These are phyloP conservation scores for Tetrahymena elliotti DNA, from an alignment of 73 alveolate species.

Conservation along the genomic window DNA sequence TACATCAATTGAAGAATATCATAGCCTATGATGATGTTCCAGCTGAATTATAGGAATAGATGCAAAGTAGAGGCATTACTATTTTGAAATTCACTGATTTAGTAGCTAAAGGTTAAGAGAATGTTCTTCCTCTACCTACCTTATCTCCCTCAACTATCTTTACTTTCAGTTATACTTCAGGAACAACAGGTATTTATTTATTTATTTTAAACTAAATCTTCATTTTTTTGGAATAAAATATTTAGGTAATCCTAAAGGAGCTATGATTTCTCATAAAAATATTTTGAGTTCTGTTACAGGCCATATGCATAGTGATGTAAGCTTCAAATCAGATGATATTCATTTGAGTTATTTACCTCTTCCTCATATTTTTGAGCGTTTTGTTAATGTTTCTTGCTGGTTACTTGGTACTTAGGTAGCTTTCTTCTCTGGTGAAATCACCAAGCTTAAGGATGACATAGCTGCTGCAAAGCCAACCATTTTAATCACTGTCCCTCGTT, in stretches of 20 bases:
- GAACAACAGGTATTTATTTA: constrained; percentile 83
- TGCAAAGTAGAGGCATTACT: background rate
- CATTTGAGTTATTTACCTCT: constrained; percentile 87
- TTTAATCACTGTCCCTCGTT: constrained; percentile 27
- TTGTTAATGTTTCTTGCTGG: constrained; percentile 50
- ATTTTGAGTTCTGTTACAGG: constrained; percentile 46
- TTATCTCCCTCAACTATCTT: constrained; percentile 40
- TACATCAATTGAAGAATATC: constrained; percentile 4
- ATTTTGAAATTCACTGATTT: constrained; percentile 2
- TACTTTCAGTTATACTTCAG: constrained; percentile 93
- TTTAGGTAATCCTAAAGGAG: constrained; percentile 87
- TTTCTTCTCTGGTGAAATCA: constrained; percentile 78
- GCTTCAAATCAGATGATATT: constrained; percentile 63
- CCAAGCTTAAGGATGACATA: constrained; percentile 71
- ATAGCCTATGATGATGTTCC: background rate
- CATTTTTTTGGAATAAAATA: background rate
- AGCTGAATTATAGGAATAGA: background rate
- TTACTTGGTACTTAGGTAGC: constrained; percentile 67
- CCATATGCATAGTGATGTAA: constrained; percentile 37
- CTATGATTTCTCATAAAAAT: constrained; percentile 73
- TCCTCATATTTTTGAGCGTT: constrained; percentile 91
- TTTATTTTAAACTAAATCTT: background rate
- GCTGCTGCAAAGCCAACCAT: constrained; percentile 57
- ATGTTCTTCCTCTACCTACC: background rate
- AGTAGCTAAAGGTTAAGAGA: background rate